These are phyloP conservation scores for Vitis cinerea DNA, from an alignment of 164 flowering plant species.

Conservation along the genomic window DNA sequence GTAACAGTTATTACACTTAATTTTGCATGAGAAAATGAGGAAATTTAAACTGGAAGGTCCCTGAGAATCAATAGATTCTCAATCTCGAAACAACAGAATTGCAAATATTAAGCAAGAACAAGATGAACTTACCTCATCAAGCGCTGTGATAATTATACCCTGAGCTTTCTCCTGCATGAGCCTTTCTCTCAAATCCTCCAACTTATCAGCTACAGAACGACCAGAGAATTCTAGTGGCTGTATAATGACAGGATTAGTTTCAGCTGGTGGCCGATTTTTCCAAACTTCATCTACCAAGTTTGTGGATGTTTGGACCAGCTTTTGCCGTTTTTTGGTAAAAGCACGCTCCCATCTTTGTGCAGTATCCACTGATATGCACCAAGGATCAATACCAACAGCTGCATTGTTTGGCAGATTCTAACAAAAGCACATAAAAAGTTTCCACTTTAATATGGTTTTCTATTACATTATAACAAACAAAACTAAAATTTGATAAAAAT, in stretches of 20 bases:
- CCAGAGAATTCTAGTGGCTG: conserved; percentile 87
- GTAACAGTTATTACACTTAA: conserved; percentile 1
- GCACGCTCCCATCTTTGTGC: conserved; percentile 84
- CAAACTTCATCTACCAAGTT: conserved; percentile 93
- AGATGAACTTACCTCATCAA: conserved; percentile 69
- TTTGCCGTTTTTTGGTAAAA: conserved; percentile 64
- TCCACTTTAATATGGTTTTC: neutral
- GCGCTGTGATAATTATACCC: conserved; percentile 66
- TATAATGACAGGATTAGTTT: conserved; percentile 57
- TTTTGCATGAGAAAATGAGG: conserved; percentile 2
- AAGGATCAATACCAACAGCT: conserved; percentile 76
- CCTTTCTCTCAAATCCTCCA: conserved; percentile 68
- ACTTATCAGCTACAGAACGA: conserved; percentile 66
- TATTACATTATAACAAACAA: neutral
- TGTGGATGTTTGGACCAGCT: conserved; percentile 55
- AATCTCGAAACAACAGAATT: neutral
- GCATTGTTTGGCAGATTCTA: conserved; percentile 77
- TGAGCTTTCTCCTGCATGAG: conserved; percentile 60
- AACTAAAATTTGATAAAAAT: neutral
- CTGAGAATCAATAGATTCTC: neutral
- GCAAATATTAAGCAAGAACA: neutral
- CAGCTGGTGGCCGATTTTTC: conserved; percentile 65
- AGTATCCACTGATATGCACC: conserved; percentile 90
- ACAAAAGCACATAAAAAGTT: conserved; percentile 4
- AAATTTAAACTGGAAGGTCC: neutral